Conservation (phyloP, 208 protist genomes). For the Crithidia expoeki region DNA sequence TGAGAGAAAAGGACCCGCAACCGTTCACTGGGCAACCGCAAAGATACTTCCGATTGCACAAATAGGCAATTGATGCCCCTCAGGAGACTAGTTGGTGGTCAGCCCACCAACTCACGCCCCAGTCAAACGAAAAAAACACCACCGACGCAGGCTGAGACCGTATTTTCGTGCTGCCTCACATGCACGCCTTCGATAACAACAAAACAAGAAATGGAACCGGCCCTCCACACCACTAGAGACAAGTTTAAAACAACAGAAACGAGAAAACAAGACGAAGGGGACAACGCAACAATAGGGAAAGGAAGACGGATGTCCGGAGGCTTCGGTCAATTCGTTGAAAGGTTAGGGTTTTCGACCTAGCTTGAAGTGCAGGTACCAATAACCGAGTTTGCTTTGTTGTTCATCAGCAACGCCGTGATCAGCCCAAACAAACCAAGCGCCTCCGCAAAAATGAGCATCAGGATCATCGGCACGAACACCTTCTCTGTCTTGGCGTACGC, state of each 20-base stretch:
- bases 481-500: constrained; percentile 95
- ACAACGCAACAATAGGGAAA: constrained; percentile 3
- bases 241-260: neutral
- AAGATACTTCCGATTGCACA: too few species aligned
- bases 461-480: constrained; percentile 99
- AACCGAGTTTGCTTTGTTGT: constrained; percentile 78
- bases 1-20: too few species aligned
- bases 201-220: neutral
- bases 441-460: constrained; percentile 99
- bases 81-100: too few species aligned
- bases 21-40: too few species aligned
- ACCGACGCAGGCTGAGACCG: too few species aligned
- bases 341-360: too few species aligned
- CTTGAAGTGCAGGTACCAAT: constrained; percentile 43
- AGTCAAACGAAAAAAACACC: too few species aligned
- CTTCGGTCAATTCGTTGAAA: neutral
- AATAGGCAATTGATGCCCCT: too few species aligned
- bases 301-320: constrained; percentile 1
- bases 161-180: too few species aligned
- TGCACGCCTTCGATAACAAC: neutral
- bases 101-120: too few species aligned
- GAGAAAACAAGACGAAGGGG: neutral
- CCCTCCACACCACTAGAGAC: neutral
- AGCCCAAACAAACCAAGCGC: constrained; percentile 98
- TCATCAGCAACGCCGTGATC: constrained; percentile 98